A percentile compares a stretch with the other conserved stretches of the same genome.
Evolutionary conservation across 805 yeast genomes (phyloP).

Genomic region (Monosporozyma aerobia): DNA sequence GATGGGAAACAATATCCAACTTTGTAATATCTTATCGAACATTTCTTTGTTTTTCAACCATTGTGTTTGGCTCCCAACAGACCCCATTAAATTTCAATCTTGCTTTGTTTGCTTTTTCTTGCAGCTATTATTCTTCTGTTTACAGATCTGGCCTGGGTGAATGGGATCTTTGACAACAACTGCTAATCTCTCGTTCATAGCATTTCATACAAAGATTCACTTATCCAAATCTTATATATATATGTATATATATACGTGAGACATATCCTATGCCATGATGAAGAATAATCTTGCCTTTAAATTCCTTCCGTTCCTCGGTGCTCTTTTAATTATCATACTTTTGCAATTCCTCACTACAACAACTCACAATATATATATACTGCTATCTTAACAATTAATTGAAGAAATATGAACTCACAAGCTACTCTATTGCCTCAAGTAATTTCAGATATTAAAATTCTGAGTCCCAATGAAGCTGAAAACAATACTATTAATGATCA

Average conservation of each 20-base stretch:
- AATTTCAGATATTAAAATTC: neutral
- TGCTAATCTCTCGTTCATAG: neutral
- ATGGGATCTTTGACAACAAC: neutral
- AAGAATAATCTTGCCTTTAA: neutral
- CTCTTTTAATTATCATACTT: neutral
- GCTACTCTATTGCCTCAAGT: neutral
- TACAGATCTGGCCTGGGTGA: neutral
- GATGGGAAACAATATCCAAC: too few species aligned
- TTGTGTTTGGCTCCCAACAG: too few species aligned
- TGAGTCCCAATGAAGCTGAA: neutral
- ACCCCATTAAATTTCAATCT: too few species aligned
- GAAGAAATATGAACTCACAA: neutral
- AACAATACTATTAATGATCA: neutral
- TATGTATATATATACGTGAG: too few species aligned
- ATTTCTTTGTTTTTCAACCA: too few species aligned
- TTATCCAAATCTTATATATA: neutral
- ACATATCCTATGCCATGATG: too few species aligned
- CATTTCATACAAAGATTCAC: neutral
- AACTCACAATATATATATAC: neutral
- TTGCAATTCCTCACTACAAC: neutral
- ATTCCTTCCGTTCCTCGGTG: neutral
- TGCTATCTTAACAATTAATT: neutral
- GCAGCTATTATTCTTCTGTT: neutral
- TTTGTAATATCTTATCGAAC: too few species aligned
- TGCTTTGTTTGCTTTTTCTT: neutral